Conservation (phyloP, 441 rosid species). For the Gossypium aridum region DNA sequence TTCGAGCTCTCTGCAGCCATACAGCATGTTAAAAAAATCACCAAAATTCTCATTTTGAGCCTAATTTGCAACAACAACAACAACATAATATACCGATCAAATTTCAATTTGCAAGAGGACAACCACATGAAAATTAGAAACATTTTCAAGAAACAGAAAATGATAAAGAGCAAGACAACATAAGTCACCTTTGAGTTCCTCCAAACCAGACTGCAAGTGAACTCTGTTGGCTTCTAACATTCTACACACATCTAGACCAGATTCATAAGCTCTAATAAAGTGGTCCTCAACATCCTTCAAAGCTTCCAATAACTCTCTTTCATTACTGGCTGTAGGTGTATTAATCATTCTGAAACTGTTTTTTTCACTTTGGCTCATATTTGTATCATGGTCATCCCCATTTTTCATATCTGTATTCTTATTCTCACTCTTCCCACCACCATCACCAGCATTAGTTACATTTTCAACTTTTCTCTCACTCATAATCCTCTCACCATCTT, state of each 20-base stretch:
- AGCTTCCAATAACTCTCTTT: constrained; percentile 50
- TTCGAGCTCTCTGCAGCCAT: constrained; percentile 34
- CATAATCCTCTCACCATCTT: constrained; percentile 24
- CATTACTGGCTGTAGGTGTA: constrained; percentile 18
- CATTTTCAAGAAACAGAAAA: background rate
- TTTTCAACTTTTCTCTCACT: constrained; percentile 18
- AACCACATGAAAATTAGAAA: background rate
- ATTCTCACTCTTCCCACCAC: constrained; percentile 1
- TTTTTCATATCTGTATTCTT: background rate
- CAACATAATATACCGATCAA: background rate
- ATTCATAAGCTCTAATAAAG: constrained; percentile 46
- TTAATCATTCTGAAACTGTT: constrained; percentile 26
- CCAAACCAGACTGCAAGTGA: constrained; percentile 36
- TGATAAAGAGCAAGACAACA: background rate
- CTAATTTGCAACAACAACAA: background rate
- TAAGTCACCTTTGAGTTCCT: constrained; percentile 40
- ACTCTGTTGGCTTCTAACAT: constrained; percentile 50
- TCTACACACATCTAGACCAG: constrained; percentile 52
- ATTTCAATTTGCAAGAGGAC: background rate
- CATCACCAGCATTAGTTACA: constrained; percentile 12
- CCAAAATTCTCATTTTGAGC: background rate
- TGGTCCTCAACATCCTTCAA: constrained; percentile 44
- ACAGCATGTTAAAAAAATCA: constrained; percentile 3
- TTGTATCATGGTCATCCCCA: constrained; percentile 12
- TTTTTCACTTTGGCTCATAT: constrained; percentile 14